These are phyloP conservation scores for Pogostemon cablin DNA, from an alignment of 257 asterid genomes.

Conservation along the genomic window DNA sequence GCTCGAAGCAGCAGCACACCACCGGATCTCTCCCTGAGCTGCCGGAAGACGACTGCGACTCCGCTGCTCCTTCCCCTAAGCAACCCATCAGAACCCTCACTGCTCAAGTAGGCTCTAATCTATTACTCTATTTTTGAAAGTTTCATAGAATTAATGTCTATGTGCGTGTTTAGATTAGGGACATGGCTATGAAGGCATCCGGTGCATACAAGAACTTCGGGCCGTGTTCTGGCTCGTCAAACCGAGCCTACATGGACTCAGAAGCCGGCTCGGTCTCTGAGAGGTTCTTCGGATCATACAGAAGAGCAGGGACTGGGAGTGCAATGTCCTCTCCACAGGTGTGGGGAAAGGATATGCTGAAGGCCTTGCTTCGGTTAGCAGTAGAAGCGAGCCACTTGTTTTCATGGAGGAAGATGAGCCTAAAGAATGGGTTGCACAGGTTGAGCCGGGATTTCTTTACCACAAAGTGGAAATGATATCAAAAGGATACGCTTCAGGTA, in stretches of 20 bases:
- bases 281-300: constrained; percentile 68
- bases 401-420: constrained; percentile 81
- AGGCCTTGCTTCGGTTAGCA: constrained; percentile 78
- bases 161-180: constrained; percentile 64
- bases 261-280: constrained; percentile 68
- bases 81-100: constrained; percentile 75
- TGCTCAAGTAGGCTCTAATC: constrained; percentile 55
- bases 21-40: constrained; percentile 69
- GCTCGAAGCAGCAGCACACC: constrained; percentile 67
- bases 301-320: constrained; percentile 66
- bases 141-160: not conserved
- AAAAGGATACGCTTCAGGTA: constrained; percentile 94
- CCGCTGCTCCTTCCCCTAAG: constrained; percentile 56
- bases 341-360: constrained; percentile 69
- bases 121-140: not conserved
- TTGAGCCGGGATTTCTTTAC: constrained; percentile 89
- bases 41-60: constrained; percentile 53
- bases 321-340: constrained; percentile 53
- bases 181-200: constrained; percentile 87
- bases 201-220: constrained; percentile 87
- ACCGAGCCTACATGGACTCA: constrained; percentile 48
- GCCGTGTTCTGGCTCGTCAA: constrained; percentile 76
- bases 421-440: constrained; percentile 97
- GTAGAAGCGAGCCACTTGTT: constrained; percentile 66
- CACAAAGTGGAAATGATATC: constrained; percentile 85